Base-by-base conservation (phyloP, 179 eudicot species). In the Spinacia oleracea region DNA sequence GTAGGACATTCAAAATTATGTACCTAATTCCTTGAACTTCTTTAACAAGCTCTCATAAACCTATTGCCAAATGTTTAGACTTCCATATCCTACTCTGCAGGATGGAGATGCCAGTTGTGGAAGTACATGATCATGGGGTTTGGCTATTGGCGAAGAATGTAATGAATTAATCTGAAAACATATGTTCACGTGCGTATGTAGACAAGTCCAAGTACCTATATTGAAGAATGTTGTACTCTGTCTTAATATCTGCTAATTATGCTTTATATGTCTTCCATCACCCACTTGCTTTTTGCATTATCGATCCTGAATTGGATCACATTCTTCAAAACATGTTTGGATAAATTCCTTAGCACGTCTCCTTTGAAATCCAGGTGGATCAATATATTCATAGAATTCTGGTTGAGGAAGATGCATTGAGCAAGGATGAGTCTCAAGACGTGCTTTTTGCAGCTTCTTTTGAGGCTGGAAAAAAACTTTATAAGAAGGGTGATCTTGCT, bases 81-180 rank as follows among this genome's bases (percentile, higher is more conserved):
- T 80, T 58, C 74, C 10, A 62, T 34, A 11, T 72, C 70, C 73
- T 23, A n/a, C 81, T 70, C 35, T 53, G 60, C 90, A 96, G 98
- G 86, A 90, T 96, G 98, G 99, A 96, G 84, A 88, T 96, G 93
- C 99, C 98, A 14, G 97, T 96, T 76, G 99, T 96, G 62, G 96
- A 96, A 82, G 92, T 96, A 73, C 88, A 89, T 76, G 89, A 85
- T 73, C 81, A 93, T 83, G 94, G 98, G 66, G 96, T 94, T 73
- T 91, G 97, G 93, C 97, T 94, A 78, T 88, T 93, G 86, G 97
- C 99, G 62, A 96, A 92, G 87, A 96, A 85, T 86, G 99, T 96
- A 84, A 91, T 93, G 74, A 91, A 78, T 76, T 86, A 81, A 80
- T 79, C 87, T 84, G 84, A 87, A 83, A 85, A 78, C 85, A 83